Evolutionary conservation across 192 early-diverging fungal genomes (phyloP).

Genomic region (Entrophospora sp.): DNA sequence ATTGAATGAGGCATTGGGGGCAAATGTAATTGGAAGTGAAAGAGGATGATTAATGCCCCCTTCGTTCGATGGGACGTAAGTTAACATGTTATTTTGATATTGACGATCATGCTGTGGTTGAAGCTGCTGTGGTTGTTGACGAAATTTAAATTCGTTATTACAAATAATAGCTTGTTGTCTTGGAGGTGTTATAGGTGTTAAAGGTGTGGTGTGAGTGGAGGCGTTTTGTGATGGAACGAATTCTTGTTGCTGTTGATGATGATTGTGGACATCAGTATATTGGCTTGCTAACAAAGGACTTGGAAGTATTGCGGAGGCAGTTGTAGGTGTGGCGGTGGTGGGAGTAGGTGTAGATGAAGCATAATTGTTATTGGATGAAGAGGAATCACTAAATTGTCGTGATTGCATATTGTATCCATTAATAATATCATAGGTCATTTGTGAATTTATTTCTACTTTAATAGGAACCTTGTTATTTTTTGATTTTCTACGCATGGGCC

Average conservation of each 20-base stretch:
- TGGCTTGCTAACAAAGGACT: too few relatives aligned
- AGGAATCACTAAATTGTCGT: too few relatives aligned
- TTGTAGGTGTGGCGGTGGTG: too few relatives aligned
- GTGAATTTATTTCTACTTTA: not conserved
- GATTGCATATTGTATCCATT: too few relatives aligned
- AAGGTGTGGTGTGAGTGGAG: not conserved
- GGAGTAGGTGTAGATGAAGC: too few relatives aligned
- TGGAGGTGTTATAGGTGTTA: not conserved
- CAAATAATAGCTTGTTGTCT: not conserved
- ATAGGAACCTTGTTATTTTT: not conserved
- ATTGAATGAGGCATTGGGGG: too few relatives aligned
- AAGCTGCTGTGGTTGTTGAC: not conserved
- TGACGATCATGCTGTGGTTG: not conserved
- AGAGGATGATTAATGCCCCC: not conserved
- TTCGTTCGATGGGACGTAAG: not conserved
- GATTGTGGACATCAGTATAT: too few relatives aligned
- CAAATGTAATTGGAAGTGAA: not conserved
- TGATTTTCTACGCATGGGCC: slow-evolving; percentile 6
- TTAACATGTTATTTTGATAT: not conserved
- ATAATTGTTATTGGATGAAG: too few relatives aligned
- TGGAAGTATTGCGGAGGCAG: too few relatives aligned
- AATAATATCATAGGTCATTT: not conserved
- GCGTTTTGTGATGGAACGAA: not conserved
- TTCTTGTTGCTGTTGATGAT: too few relatives aligned
- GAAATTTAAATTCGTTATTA: not conserved